These are phyloP conservation scores for Cryphonectria parasitica DNA, from an alignment of 2,329 filamentous ascomycete genomes.

Conservation along the genomic window DNA sequence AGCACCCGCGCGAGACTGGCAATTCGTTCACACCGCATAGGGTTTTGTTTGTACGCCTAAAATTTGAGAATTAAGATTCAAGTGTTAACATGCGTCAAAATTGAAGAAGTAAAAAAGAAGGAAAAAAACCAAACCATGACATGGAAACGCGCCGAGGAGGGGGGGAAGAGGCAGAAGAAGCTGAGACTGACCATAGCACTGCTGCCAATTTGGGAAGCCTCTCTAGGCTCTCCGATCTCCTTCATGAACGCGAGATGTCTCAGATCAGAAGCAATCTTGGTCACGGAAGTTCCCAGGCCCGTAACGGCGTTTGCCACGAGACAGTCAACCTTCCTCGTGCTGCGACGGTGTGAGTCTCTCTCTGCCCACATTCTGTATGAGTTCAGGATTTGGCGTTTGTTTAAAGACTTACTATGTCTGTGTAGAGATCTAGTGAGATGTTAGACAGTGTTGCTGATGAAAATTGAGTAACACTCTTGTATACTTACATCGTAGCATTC, in stretches of 20 bases:
- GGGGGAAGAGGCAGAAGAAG: background rate
- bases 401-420: constrained; percentile 52
- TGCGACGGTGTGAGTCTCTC: background rate
- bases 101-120: too few relatives aligned
- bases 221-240: constrained; percentile 71
- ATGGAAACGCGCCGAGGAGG: too few relatives aligned
- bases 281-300: constrained; percentile 77
- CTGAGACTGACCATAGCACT: constrained; percentile 51
- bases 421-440: constrained; percentile 54
- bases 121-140: too few relatives aligned
- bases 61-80: background rate
- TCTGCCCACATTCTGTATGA: background rate
- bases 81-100: background rate
- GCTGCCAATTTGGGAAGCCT: constrained; percentile 69
- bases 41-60: constrained; percentile 50
- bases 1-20: constrained; percentile 47
- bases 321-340: constrained; percentile 78
- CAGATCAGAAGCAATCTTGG: constrained; percentile 76
- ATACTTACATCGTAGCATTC: constrained; percentile 44
- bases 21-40: constrained; percentile 55
- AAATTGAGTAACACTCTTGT: too few relatives aligned
- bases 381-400: background rate
- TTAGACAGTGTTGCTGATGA: background rate
- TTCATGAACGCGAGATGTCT: constrained; percentile 75
- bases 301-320: constrained; percentile 79